These are phyloP conservation scores for Dillenia turbinata DNA, from an alignment of 164 flowering plant genomes.

Conservation along the genomic window DNA sequence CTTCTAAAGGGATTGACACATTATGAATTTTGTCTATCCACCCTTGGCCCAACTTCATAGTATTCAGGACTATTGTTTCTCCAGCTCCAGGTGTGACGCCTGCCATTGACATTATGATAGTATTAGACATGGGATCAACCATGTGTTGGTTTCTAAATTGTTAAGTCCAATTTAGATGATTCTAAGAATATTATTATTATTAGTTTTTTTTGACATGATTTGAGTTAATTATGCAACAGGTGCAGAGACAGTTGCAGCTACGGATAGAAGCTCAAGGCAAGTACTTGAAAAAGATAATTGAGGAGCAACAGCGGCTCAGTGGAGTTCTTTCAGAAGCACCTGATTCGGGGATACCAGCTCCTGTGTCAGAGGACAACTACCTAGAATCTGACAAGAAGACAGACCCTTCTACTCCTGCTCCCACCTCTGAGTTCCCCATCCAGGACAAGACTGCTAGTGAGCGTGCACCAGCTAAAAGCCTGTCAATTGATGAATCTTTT, in stretches of 20 bases:
- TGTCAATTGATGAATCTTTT: constrained; percentile 62
- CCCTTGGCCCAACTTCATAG: too few species aligned
- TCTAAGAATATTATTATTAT: too few species aligned
- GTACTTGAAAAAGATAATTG: constrained; percentile 89
- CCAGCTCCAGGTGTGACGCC: too few species aligned
- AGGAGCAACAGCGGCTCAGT: constrained; percentile 85
- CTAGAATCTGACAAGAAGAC: constrained; percentile 53
- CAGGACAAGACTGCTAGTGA: constrained; percentile 44
- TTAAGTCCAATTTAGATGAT: too few species aligned
- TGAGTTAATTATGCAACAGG: constrained; percentile 33
- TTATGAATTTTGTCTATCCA: too few species aligned
- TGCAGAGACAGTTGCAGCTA: constrained; percentile 87
- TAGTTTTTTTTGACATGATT: too few species aligned
- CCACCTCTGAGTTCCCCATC: constrained; percentile 60
- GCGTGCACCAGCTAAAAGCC: constrained; percentile 36
- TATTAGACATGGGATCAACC: neutral
- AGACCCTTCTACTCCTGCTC: constrained; percentile 78
- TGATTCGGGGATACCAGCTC: constrained; percentile 27
- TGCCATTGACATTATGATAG: too few species aligned
- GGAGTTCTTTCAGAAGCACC: constrained; percentile 60
- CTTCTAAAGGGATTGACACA: too few species aligned
- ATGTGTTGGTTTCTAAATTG: neutral
- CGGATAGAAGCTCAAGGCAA: constrained; percentile 97
- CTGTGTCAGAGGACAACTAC: constrained; percentile 33
- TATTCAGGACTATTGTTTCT: too few species aligned